Evolutionary conservation across 352 stramenopile species (phyloP), one percentile per base, ranked within the genome.

Genomic region (Saprolegnia parasitica): DNA sequence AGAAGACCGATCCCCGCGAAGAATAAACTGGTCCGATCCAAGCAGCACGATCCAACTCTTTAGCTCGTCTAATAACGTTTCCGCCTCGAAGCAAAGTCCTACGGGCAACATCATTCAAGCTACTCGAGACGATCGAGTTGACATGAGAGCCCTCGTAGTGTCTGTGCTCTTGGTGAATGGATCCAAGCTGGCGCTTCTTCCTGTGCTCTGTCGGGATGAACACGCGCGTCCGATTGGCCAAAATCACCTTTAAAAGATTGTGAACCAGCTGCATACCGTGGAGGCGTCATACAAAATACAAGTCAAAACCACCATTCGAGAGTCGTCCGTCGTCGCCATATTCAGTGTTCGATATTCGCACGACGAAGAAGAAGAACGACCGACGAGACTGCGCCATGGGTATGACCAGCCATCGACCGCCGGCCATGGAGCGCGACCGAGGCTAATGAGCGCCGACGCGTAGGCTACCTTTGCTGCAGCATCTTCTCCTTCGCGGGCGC

Each of bases 401-500:
- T 49, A 49, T 8, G 42, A 35, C 29, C 35, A 1, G 35, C 15
- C 56, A 40, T 6, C 24, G n/a, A 26, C 29, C 5, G 6, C 16
- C 21, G 35, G 24, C 35, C 56, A 20, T 67, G 35, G 18, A 55
- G n/a, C 47, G 18, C 58, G 15, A 63, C 16, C 55, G 62, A 72
- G 10, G 6, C 0, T 16, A 11, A 56, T 60, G 64, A 13, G 5
- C 0, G 42, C 2, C 5, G 29, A 35, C 75, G 21, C 24, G 39
- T 61, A 93, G 86, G 74, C 42, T 90, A 88, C 65, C 74, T 93
- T 32, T 89, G 81, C 49, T 84, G 83, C 67, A 84, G 83, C 50
- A 91, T 91, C 65, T 88, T 93, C 72, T 82, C 73, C 65, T 93
- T 93, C 67, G 70, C 80, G 0, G 86, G 86, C 39, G 88, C 87